Evolutionary conservation across 306 rosid genomes (phyloP).

Genomic region (Argentina anserina): DNA sequence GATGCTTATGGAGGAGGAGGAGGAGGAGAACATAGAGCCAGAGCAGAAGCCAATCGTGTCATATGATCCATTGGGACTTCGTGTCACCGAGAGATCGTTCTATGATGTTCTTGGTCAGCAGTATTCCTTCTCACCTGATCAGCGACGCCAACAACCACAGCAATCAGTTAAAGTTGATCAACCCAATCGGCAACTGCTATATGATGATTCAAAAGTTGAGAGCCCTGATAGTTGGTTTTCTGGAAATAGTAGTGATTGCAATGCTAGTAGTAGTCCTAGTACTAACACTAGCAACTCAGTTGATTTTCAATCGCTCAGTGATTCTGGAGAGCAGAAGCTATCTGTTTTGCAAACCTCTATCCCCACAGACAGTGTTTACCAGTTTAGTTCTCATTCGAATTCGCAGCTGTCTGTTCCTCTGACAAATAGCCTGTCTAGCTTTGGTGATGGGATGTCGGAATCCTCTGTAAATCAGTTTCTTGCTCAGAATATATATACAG

Average conservation of each 20-base stretch:
- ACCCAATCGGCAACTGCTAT: slow-evolving; percentile 20
- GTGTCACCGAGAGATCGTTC: slow-evolving; percentile 77
- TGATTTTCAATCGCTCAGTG: slow-evolving; percentile 20
- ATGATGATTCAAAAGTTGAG: slow-evolving; percentile 15
- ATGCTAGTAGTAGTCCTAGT: slow-evolving; percentile 25
- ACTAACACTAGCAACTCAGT: slow-evolving; percentile 6
- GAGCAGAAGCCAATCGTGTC: slow-evolving; percentile 66
- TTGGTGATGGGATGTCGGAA: slow-evolving; percentile 33
- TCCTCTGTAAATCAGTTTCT: slow-evolving; percentile 41
- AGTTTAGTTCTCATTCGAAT: slow-evolving; percentile 26
- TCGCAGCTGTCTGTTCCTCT: slow-evolving; percentile 21
- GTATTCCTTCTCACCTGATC: slow-evolving; percentile 43
- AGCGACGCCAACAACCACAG: slow-evolving; percentile 8
- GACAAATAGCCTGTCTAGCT: slow-evolving; percentile 23
- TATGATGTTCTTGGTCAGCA: slow-evolving; percentile 62
- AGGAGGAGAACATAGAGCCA: slow-evolving; percentile 73
- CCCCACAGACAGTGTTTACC: slow-evolving; percentile 25
- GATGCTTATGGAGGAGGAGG: slow-evolving; percentile 78
- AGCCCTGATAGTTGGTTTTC: slow-evolving; percentile 24
- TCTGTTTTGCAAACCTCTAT: slow-evolving; percentile 32
- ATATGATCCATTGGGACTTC: slow-evolving; percentile 69
- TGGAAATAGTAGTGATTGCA: slow-evolving; percentile 10
- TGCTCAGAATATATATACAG: slow-evolving; percentile 62
- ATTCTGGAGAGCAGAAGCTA: slow-evolving; percentile 35
- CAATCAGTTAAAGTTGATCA: not conserved